These are phyloP conservation scores for Colletotrichum neosansevieriae DNA, from an alignment of 2,329 filamentous ascomycete genomes.

Conservation along the genomic window DNA sequence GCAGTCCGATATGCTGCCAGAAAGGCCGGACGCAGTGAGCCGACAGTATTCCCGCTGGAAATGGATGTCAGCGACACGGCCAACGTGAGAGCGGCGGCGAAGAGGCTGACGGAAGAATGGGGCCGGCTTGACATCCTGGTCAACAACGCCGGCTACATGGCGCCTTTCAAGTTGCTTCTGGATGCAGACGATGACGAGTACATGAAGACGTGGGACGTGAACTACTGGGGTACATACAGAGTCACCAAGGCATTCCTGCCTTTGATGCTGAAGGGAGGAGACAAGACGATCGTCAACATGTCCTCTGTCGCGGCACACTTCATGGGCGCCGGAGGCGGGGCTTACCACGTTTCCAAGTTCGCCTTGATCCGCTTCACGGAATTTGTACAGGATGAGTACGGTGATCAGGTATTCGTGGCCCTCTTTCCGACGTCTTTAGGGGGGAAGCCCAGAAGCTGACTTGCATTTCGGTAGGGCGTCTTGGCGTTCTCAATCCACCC, in stretches of 20 bases:
- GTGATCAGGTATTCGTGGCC: constrained; percentile 23
- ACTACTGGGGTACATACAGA: constrained; percentile 62
- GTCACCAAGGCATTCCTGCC: constrained; percentile 62
- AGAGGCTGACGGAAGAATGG: constrained; percentile 44
- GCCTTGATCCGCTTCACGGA: constrained; percentile 63
- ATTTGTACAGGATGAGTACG: constrained; percentile 60
- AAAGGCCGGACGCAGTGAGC: constrained; percentile 47
- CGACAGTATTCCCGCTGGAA: constrained; percentile 56
- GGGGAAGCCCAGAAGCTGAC: background rate
- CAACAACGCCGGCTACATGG: constrained; percentile 59
- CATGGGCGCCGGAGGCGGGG: constrained; percentile 50
- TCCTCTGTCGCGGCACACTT: constrained; percentile 57
- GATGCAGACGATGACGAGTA: constrained; percentile 58
- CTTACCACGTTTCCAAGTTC: constrained; percentile 63
- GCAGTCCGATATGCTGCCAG: constrained; percentile 51
- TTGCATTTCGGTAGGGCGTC: constrained; percentile 49
- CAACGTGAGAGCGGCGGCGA: constrained; percentile 49
- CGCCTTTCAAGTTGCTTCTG: constrained; percentile 44
- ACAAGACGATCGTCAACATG: constrained; percentile 61
- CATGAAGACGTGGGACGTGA: constrained; percentile 62
- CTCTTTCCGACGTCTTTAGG: no score
- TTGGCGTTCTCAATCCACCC: constrained; percentile 56
- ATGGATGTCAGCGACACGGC: constrained; percentile 52
- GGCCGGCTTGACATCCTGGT: constrained; percentile 56
- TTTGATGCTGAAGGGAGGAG: constrained; percentile 50